phyloP scores from a whole-genome alignment of 352 stramenopile genomes.

The Phytophthora crassamura region DNA sequence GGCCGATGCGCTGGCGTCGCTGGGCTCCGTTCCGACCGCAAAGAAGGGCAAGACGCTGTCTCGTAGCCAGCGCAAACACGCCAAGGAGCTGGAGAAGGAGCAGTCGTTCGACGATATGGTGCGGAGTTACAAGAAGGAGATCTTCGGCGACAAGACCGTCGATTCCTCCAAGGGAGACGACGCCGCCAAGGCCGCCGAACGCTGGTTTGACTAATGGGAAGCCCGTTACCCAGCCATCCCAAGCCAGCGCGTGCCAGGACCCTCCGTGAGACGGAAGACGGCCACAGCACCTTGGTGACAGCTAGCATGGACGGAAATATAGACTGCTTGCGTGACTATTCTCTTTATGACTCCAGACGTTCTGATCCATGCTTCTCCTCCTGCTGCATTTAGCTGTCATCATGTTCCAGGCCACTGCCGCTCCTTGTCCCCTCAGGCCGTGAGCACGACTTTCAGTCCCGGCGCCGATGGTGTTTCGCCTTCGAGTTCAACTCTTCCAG shows the following conservation, averaged over 20 bases:
- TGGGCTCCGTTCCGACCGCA: conserved; percentile 24
- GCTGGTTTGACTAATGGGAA: conserved; percentile 73
- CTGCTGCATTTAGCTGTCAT: conserved; percentile 18
- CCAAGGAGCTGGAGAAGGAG: conserved; percentile 58
- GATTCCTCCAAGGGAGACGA: conserved; percentile 20
- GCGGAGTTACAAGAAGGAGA: conserved; percentile 85
- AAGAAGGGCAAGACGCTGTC: conserved; percentile 56
- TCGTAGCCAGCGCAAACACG: conserved; percentile 76
- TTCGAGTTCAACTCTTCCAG: background rate
- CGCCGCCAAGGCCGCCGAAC: conserved; percentile 39
- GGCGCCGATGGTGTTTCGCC: background rate
- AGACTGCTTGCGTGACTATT: conserved; percentile 22
- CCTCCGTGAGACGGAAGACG: background rate
- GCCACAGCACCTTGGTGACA: background rate
- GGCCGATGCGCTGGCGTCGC: conserved; percentile 29
- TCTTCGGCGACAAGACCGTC: conserved; percentile 65
- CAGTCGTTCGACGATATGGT: conserved; percentile 83
- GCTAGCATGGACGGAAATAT: conserved; percentile 25
- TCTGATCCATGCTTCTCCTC: conserved; percentile 21
- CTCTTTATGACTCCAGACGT: conserved; percentile 1
- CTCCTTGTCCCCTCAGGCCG: conserved; percentile 17
- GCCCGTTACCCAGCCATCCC: conserved; percentile 1
- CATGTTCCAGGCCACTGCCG: background rate
- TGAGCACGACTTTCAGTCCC: conserved; percentile 2
- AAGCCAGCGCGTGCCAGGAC: background rate